Percentiles rank a stretch among this genome's conserved stretches.
These are phyloP conservation scores for Cryptococcus wingfieldii DNA, from an alignment of 1,284 basidiomycete genomes.

Conservation along the genomic window DNA sequence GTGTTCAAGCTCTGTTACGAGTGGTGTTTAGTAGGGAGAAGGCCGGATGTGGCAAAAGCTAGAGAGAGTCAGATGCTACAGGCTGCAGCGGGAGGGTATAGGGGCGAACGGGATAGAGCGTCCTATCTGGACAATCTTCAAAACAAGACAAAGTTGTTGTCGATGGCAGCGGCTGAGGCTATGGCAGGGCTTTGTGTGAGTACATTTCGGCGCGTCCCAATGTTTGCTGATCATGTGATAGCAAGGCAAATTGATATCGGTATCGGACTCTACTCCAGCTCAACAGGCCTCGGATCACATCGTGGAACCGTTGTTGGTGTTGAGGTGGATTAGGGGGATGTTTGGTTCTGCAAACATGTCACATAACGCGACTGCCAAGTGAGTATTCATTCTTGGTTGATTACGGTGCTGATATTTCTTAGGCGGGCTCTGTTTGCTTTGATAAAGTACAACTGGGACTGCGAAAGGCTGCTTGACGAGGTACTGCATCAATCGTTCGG, in stretches of 20 bases:
- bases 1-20: slow-evolving; percentile 85
- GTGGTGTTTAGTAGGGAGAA: slow-evolving; percentile 83
- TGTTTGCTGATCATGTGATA: slow-evolving; percentile 3
- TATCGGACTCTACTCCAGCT: slow-evolving; percentile 33
- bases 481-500: slow-evolving; percentile 70
- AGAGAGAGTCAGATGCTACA: slow-evolving; percentile 71
- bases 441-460: slow-evolving; percentile 60
- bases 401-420: not conserved
- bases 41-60: slow-evolving; percentile 68
- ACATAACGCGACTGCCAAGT: slow-evolving; percentile 49
- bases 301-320: slow-evolving; percentile 48
- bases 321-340: slow-evolving; percentile 52
- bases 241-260: slow-evolving; percentile 44
- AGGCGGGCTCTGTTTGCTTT: slow-evolving; percentile 77
- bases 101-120: slow-evolving; percentile 57
- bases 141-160: slow-evolving; percentile 66
- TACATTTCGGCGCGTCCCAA: not conserved
- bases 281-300: slow-evolving; percentile 36
- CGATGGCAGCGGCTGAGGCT: slow-evolving; percentile 72
- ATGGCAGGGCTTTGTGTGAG: slow-evolving; percentile 81
- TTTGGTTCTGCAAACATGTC: slow-evolving; percentile 43
- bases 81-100: slow-evolving; percentile 56
- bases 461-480: slow-evolving; percentile 63
- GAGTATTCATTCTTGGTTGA: slow-evolving; percentile 6
- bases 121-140: slow-evolving; percentile 58